Conservation (phyloP, 176 grass and related monocot species). For the Cenchrus americanus region DNA sequence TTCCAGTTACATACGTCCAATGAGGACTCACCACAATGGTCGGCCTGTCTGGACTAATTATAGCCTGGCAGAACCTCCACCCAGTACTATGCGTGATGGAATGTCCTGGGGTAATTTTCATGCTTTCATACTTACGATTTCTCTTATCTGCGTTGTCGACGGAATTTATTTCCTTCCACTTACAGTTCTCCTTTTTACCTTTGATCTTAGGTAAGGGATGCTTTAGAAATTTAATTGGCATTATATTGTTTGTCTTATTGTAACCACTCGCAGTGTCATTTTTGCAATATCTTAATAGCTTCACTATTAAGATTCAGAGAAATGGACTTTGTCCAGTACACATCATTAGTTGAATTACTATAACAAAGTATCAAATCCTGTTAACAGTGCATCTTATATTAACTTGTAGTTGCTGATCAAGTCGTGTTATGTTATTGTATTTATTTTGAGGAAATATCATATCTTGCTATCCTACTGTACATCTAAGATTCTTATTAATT, state of each 20-base stretch:
- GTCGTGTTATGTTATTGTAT: constrained; percentile 3
- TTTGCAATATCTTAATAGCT: constrained; percentile 1
- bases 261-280: constrained; percentile 3
- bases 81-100: constrained; percentile 53
- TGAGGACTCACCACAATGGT: constrained; percentile 54
- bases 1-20: constrained; percentile 52
- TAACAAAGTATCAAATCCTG: background rate
- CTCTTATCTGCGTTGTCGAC: background rate
- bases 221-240: constrained; percentile 8
- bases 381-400: background rate
- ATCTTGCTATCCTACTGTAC: background rate
- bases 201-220: constrained; percentile 29
- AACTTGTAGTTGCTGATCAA: constrained; percentile 3
- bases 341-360: constrained; percentile 5
- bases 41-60: constrained; percentile 59
- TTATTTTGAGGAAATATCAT: constrained; percentile 19
- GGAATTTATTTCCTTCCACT: background rate
- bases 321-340: background rate
- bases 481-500: background rate
- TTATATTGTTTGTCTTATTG: constrained; percentile 13
- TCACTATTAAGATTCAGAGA: constrained; percentile 26
- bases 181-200: constrained; percentile 2
- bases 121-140: constrained; percentile 29
- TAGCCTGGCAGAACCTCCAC: constrained; percentile 61
- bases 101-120: constrained; percentile 77